Conservation (phyloP, 2,329 filamentous ascomycete genomes). For the Phyllosticta citriasiana region DNA sequence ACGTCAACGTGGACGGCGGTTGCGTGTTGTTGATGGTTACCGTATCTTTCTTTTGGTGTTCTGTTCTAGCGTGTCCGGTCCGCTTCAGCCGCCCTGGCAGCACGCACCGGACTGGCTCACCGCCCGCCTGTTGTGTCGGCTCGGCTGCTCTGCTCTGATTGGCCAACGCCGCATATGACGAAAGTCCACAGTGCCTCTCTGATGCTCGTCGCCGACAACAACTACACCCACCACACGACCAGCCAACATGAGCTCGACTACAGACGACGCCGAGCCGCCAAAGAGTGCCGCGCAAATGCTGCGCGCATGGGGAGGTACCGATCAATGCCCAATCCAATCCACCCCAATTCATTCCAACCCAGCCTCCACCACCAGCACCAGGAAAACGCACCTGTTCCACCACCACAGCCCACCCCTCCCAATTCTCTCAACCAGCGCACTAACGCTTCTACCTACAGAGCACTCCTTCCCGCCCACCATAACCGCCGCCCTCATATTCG, state of each 20-base stretch:
- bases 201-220: neutral
- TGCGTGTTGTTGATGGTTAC: too few relatives aligned
- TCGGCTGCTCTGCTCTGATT: neutral
- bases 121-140: neutral
- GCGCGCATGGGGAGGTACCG: constrained; percentile 42
- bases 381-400: neutral
- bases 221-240: neutral
- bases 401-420: neutral
- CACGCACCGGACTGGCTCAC: too few relatives aligned
- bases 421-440: neutral
- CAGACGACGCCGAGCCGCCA: constrained; percentile 20
- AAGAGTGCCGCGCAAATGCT: constrained; percentile 35
- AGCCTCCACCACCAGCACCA: neutral
- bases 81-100: too few relatives aligned
- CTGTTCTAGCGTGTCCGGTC: too few relatives aligned
- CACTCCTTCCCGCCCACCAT: constrained; percentile 54
- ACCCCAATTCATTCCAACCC: constrained; percentile 10
- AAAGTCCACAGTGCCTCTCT: neutral
- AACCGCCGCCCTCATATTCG: constrained; percentile 55
- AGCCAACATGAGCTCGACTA: constrained; percentile 21
- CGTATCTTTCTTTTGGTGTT: too few relatives aligned
- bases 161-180: neutral
- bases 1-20: too few relatives aligned
- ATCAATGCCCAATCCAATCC: constrained; percentile 11
- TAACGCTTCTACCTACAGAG: constrained; percentile 33